Evolutionary conservation across 148 eudicot genomes (phyloP), one percentile per base, ranked within the genome.

Genomic region (Diospyros kaki): DNA sequence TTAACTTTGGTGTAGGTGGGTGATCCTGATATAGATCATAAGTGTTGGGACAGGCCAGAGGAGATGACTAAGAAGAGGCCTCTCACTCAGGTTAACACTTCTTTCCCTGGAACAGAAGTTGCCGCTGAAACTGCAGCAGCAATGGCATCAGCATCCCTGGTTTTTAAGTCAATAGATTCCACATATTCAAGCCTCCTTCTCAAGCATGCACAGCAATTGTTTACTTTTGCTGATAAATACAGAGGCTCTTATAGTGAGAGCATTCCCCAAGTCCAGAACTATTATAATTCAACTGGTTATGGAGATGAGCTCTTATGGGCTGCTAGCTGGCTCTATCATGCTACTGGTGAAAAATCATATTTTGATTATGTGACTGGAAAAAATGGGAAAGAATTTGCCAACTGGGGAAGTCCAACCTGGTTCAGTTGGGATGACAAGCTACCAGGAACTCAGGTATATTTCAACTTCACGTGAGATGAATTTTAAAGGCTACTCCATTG

Each of bases 241-340:
- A 83, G 88, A 80, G 96, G 81, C 50, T 78, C 76, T 55, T 94
- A 94, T 77, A 94, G 98, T 68, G 75, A 69, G 69, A 94, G 81
- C 75, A 86, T 94, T 71, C 97, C 96, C 28, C 77, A 87, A 68
- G 96, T 94, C 62, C 86, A 84, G 68, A 84, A 82, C 2, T 92
- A 72, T 76, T 94, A 94, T 82, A 92, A 90, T 71, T 94, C 98
- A 0, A 92, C 97, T 0, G 92, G 97, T 38, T 94, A 82, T 73
- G 98, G 84, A 4, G 98, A 94, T 64, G 98, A 94, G 84, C 97
- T 94, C 75, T 86, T 94, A 83, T 94, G 98, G 97, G 97, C 94
- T 28, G 93, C 98, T 63, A 83, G 91, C 75, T 94, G 97, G 98
- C 92, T 94, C 51, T 94, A 87, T 80, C 96, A 90, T 84, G 98